These are phyloP conservation scores for Colletotrichum lupini DNA, from an alignment of 2,329 filamentous ascomycete genomes.

Conservation along the genomic window DNA sequence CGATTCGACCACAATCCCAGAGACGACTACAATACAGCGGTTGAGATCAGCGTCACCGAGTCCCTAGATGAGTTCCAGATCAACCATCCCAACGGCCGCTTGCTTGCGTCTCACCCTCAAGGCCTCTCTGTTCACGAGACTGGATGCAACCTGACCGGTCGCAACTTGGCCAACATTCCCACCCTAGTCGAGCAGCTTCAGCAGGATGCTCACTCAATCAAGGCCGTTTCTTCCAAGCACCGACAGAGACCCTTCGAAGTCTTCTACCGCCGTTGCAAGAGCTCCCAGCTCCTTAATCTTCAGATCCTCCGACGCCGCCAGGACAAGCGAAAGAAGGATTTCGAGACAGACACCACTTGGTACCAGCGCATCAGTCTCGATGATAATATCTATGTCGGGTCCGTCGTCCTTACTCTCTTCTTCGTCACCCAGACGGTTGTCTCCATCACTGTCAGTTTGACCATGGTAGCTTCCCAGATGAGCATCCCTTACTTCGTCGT, in stretches of 20 bases:
- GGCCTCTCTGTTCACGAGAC: background rate
- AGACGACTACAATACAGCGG: background rate
- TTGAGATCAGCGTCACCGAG: slow-evolving; percentile 22
- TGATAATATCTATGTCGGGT: slow-evolving; percentile 9
- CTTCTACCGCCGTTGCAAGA: slow-evolving; percentile 1
- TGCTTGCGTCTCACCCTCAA: slow-evolving; percentile 16
- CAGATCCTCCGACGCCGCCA: background rate
- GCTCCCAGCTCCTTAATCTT: background rate
- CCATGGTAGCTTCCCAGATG: background rate
- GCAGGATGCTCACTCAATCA: background rate
- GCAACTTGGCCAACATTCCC: slow-evolving; percentile 3
- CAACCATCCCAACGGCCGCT: slow-evolving; percentile 20
- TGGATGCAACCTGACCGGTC: background rate
- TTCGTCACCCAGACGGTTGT: slow-evolving; percentile 1
- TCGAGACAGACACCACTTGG: slow-evolving; percentile 13
- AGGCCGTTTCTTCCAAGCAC: background rate
- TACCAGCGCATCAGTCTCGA: slow-evolving; percentile 20
- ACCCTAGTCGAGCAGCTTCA: slow-evolving; percentile 4
- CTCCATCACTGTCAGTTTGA: slow-evolving; percentile 1
- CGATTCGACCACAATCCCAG: background rate
- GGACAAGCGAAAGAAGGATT: background rate
- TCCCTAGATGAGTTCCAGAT: slow-evolving; percentile 30
- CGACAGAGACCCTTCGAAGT: background rate
- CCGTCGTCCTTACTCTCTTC: slow-evolving; percentile 1
- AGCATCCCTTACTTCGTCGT: background rate